Base-by-base conservation (phyloP, 805 yeast genomes). In the Teunomyces gatunensis region DNA sequence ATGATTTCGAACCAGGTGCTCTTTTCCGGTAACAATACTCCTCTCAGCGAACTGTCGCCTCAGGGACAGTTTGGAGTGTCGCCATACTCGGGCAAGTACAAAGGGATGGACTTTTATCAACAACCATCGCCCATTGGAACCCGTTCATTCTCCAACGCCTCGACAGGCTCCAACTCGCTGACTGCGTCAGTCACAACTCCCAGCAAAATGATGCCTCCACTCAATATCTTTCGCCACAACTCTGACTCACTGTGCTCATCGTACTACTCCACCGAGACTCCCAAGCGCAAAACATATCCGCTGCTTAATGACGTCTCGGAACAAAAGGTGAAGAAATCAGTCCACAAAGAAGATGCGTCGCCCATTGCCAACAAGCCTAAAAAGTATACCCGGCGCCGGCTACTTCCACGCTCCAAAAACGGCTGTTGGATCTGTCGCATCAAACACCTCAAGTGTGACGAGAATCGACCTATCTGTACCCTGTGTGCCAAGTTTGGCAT, bases 341-440 rank as follows among this genome's bases (percentile, higher is more conserved):
- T 43, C 47, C 43, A 18, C 39, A 32, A 32, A 15, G 34, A 32
- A 15, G 34, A 32, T 3, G 34, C 4, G 3, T 32, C 34, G 34
- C 34, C 34, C 18, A 18, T 35, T 20, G 23, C 23, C 25, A 35
- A 35, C 28, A 52, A 58, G 41, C 58, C 64, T 7, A 71, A 69
- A 47, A 70, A 69, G 51, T 59, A 69, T 47, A 72, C 73, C 12
- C 57, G 77, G 30, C 61, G 71, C 47, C 64, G 75, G 46, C 53
- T 68, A 20, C 59, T 70, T 47, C 75, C 75, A 2, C 56, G 77
- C 40, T 69, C 75, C 2, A 69, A 69, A 48, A 66, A 60, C 29
- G 78, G 78, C 5, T 73, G 78, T 50, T 73, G 78, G 78, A 69
- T 73, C 46, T 73, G 78, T 50, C 58, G 78, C 46, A 73, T 73